Evolutionary conservation across 331 rosid species (phyloP), one percentile per base, ranked within the genome.

Genomic region (Dryas integrifolia): DNA sequence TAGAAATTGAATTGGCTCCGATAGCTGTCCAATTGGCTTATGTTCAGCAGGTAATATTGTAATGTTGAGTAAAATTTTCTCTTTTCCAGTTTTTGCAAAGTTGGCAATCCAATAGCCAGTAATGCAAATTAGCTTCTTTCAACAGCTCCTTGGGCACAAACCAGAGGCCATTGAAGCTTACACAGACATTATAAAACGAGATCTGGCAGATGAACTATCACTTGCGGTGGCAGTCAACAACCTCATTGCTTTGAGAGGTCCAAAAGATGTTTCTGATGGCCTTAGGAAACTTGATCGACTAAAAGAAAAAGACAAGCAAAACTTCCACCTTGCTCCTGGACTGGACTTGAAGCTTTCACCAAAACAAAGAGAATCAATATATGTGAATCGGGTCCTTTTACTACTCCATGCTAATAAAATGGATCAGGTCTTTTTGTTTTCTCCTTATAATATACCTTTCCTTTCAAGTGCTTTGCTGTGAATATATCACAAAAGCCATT

Each of bases 251-350:
- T 58, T 87, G 78, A 95, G 72, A 88, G 96, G 96, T 82, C 88
- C 96, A 38, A 91, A 92, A 87, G 98, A 95, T 80, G 92, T 88
- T 82, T 86, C 96, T 65, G 98, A 95, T 85, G 82, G 98, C 82
- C 88, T 91, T 24, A 91, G 82, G 92, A 95, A 91, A 82, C 82
- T 95, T 76, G 98, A 95, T 80, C 84, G 86, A 77, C 83, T 95
- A 9, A 95, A 92, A 82, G 97, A 89, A 21, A 95, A 84, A 79
- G 97, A 95, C 52, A 11, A 79, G 18, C 97, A 84, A 50, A 77
- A 51, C 85, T 95, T 88, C 84, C 89, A 79, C 73, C 88, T 95
- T 60, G 85, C 89, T 72, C 79, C 15, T 78, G 91, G 86, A 81
- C 87, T 94, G 69, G 93, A 91, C 83, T 77, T 80, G 53, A 95